These are phyloP conservation scores for Pouteria campechiana DNA, from an alignment of 179 eudicot genomes.

Conservation along the genomic window DNA sequence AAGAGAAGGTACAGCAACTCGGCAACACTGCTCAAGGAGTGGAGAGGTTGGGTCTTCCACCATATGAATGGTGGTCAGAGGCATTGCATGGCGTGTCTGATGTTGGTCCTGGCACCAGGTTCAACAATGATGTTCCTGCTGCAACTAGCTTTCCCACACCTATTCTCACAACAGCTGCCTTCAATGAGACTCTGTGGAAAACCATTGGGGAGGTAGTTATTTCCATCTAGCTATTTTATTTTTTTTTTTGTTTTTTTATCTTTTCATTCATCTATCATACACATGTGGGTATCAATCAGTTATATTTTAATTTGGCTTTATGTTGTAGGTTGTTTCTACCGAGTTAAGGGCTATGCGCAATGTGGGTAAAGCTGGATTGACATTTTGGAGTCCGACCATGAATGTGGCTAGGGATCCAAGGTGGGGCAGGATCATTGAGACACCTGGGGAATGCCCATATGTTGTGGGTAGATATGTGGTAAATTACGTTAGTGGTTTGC, in stretches of 20 bases:
- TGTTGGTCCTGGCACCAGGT: slow-evolving; percentile 1
- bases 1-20: slow-evolving; percentile 13
- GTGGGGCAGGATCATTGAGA: slow-evolving; percentile 24
- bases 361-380: slow-evolving; percentile 18
- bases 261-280: too few relatives aligned
- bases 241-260: background rate
- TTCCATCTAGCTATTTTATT: background rate
- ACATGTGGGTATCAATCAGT: background rate
- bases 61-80: slow-evolving; percentile 32
- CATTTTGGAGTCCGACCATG: slow-evolving; percentile 24
- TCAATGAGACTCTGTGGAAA: slow-evolving; percentile 18
- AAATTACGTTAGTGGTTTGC: slow-evolving; percentile 21
- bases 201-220: slow-evolving; percentile 19
- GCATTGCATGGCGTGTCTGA: slow-evolving; percentile 24
- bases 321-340: slow-evolving; percentile 16
- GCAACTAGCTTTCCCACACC: slow-evolving; percentile 24
- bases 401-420: slow-evolving; percentile 24
- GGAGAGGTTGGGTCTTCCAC: slow-evolving; percentile 8
- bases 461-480: slow-evolving; percentile 12
- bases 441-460: slow-evolving; percentile 27
- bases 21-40: slow-evolving; percentile 17
- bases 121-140: slow-evolving; percentile 7
- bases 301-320: background rate
- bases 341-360: slow-evolving; percentile 29
- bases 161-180: slow-evolving; percentile 16